Evolutionary conservation across 164 flowering plant species (phyloP), one percentile per base, ranked within the genome.

Genomic region (Tetrastigma voinierianum): DNA sequence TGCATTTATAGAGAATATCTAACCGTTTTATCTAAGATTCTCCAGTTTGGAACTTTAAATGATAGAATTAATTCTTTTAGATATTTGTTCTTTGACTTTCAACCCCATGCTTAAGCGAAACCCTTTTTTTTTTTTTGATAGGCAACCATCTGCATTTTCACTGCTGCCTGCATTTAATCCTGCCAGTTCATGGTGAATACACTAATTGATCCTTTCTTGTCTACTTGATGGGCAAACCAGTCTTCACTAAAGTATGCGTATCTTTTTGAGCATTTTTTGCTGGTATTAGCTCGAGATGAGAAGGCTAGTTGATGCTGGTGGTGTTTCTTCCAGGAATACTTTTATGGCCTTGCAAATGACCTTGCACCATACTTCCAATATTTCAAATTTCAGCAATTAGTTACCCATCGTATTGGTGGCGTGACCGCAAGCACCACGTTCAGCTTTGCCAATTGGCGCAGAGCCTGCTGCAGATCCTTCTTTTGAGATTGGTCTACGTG

Each of bases 381-480:
- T 84, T 51, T 94, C n/a, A 81, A 89, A 80, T 77, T 92, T 95
- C 78, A 89, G 80, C 70, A 96, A 95, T 71, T 92, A 59, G 72
- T 61, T 53, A 74, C 92, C 64, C 90, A 82, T 59, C 87, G 90
- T 46, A 71, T 90, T 70, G 98, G 97, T 59, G 97, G 97, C 51
- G 99, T n/a, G 99, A n/a, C 46, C 97, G 97, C n/a, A 93, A 82
- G 97, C 99, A 49, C 97, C 97, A 57, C 93, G 92, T 19, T 95
- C 99, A 55, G 99, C 97, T 70, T 75, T 95, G 68, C 97, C n/a
- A n/a, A 89, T 87, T 68, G n/a, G n/a, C 97, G 98, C 53, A 54
- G 91, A 92, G 77, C 96, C 98, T 62, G 80, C 90, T 65, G 90
- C 98, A 2, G 97, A 95, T 45, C 97, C 96, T 16, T n/a, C n/a